phyloP scores from a whole-genome alignment of 192 early-diverging fungal species.

The Coemansia sp. region DNA sequence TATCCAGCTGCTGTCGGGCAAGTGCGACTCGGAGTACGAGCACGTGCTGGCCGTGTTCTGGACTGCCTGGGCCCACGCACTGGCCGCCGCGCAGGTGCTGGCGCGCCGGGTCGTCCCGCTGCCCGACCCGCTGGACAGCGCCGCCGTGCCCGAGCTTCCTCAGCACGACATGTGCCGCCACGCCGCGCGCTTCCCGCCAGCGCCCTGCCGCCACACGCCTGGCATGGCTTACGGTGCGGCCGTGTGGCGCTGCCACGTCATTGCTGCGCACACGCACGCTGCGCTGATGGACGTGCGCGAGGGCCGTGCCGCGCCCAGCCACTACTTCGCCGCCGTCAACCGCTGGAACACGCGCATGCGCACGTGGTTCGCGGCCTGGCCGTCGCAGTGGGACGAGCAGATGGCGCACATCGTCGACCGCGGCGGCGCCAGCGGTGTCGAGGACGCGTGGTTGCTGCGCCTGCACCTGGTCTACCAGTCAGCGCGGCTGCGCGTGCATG shows the following conservation, averaged over 20 bases:
- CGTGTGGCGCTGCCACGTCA: slow-evolving; percentile 21
- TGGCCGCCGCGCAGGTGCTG: slow-evolving; percentile 32
- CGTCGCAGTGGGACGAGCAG: slow-evolving; percentile 25
- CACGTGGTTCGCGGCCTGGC: slow-evolving; percentile 21
- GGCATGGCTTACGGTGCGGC: slow-evolving; percentile 24
- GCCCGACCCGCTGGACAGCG: background rate
- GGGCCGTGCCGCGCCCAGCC: background rate
- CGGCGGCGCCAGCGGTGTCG: background rate
- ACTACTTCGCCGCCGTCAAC: slow-evolving; percentile 18
- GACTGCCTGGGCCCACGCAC: slow-evolving; percentile 28
- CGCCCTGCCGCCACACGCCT: slow-evolving; percentile 2
- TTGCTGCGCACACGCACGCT: slow-evolving; percentile 29
- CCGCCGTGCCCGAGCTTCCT: slow-evolving; percentile 20
- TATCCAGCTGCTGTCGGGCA: background rate
- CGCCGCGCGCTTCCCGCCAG: slow-evolving; percentile 19
- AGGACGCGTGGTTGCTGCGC: slow-evolving; percentile 27
- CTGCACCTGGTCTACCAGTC: slow-evolving; percentile 22
- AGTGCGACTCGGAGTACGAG: slow-evolving; percentile 45
- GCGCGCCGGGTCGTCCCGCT: slow-evolving; percentile 2
- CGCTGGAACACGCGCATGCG: slow-evolving; percentile 27
- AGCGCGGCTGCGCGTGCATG: slow-evolving; percentile 28
- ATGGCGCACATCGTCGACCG: background rate
- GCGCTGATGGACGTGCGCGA: slow-evolving; percentile 18
- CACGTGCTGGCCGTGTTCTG: slow-evolving; percentile 41
- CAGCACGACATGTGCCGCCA: slow-evolving; percentile 43